A percentile compares a stretch with the other conserved stretches of the same genome.
These are phyloP conservation scores for Hymenochaete sp. DNA, from an alignment of 1,284 basidiomycete genomes.

Conservation along the genomic window DNA sequence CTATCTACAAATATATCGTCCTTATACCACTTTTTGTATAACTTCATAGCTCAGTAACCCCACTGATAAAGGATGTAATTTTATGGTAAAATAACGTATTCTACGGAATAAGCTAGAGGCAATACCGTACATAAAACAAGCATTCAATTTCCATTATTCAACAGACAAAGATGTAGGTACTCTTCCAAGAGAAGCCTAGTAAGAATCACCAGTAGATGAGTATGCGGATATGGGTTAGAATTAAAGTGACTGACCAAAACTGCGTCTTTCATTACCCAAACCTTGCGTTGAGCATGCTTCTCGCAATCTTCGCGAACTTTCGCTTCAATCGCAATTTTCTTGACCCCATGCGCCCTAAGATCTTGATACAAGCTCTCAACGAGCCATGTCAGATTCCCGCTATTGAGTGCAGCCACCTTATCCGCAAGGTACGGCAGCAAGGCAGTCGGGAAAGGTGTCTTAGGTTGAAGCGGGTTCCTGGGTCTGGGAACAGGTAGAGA, in stretches of 20 bases:
- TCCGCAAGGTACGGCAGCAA: conserved; percentile 50
- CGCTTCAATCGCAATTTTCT: conserved; percentile 73
- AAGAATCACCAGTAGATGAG: background rate
- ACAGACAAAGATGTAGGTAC: background rate
- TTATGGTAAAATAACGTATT: too few relatives aligned
- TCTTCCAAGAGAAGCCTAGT: conserved; percentile 3
- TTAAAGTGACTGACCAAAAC: conserved; percentile 25
- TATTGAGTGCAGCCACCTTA: conserved; percentile 47
- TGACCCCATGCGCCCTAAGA: conserved; percentile 55
- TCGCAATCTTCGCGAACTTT: conserved; percentile 68
- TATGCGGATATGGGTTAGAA: too few relatives aligned
- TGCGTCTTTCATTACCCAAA: conserved; percentile 56
- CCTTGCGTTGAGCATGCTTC: conserved; percentile 58
- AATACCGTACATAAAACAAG: too few relatives aligned
- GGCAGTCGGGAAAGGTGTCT: conserved; percentile 57
- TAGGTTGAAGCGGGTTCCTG: conserved; percentile 33
- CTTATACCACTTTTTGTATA: background rate
- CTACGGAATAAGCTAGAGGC: too few relatives aligned
- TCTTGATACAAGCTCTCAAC: conserved; percentile 66
- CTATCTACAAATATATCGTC: background rate
- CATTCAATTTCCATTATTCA: too few relatives aligned
- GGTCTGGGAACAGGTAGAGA: conserved; percentile 20
- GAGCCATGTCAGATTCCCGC: conserved; percentile 53
- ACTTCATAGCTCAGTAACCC: background rate
- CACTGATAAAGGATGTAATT: conserved; percentile 3